Base-by-base conservation (phyloP, 2,329 filamentous ascomycete species). In the Aspergillus phoenicis region DNA sequence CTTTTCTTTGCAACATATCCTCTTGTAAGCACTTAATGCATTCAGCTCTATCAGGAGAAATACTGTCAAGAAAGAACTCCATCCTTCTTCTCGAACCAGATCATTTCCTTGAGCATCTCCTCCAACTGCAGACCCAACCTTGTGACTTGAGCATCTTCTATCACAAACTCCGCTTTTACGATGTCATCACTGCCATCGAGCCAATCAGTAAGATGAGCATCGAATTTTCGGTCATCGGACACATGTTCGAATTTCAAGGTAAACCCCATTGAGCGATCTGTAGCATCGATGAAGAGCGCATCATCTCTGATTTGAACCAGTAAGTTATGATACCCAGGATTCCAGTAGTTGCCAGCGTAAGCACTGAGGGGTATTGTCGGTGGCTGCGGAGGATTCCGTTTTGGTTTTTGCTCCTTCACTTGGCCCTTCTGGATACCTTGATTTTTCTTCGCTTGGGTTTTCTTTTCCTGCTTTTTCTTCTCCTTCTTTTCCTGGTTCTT, bases 51-150 rank as follows among this genome's bases (percentile, higher is more conserved):
- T 33, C 10, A 33, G 30, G 30, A 30, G 28, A 3, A 33, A 33
- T 13, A 33, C 10, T 33, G 30, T 33, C 30, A 33, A 33, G 30
- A 33, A 33, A 13, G 30, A 33, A 33, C 10, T 33, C 10, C 30
- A 33, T 33, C 30, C 30, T 36, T 36, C 36, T 89, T 89, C 24
- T 54, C 51, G 52, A 71, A 72, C 69, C 68, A 72, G n/a, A 72
- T 68, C 59, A 66, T 28, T 11, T 63, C 57, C 15, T 67, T 49
- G 15, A 71, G 26, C 15, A 55, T 63, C 1, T 36, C 39, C 26
- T 71, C 70, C 13, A 72, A 48, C n/a, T 67, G 28, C 17, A 72
- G 15, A 3, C 69, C 64, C 58, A 71, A 56, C 47, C 59, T 64
- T 17, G 65, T 54, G 17, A 57, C 66, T 47, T 48, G 48, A 5